These are phyloP conservation scores for Rhodosporidiobolus sp. DNA, from an alignment of 768 basidiomycete species.

Conservation along the genomic window DNA sequence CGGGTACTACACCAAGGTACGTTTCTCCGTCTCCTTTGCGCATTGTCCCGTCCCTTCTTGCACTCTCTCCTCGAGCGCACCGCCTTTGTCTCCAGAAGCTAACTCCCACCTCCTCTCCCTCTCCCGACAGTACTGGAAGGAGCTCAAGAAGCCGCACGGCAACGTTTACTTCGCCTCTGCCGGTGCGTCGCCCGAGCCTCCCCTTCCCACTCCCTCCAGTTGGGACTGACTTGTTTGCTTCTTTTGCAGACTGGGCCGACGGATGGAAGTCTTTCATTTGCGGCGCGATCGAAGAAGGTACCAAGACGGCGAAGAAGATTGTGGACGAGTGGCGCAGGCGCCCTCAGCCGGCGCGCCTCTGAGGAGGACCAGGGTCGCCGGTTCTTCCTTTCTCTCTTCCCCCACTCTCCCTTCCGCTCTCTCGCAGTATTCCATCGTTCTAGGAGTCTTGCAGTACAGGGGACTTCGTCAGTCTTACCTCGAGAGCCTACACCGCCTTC, in stretches of 20 bases:
- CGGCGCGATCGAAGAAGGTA: slow-evolving; percentile 4
- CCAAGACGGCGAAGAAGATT: not conserved
- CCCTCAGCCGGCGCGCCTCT: not conserved
- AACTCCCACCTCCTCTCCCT: not conserved
- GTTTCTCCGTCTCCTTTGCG: not conserved
- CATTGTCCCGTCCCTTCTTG: not conserved
- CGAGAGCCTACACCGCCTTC: too few relatives aligned
- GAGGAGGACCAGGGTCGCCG: too few relatives aligned
- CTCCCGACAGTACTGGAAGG: not conserved
- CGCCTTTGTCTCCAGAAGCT: too few relatives aligned
- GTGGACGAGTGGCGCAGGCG: not conserved
- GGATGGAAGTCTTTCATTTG: slow-evolving; percentile 8
- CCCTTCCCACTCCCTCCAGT: too few relatives aligned
- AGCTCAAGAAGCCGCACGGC: slow-evolving; percentile 19
- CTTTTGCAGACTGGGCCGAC: slow-evolving; percentile 6
- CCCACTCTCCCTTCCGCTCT: too few relatives aligned
- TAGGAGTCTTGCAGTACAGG: too few relatives aligned
- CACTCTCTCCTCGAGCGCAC: too few relatives aligned
- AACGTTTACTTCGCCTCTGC: slow-evolving; percentile 4
- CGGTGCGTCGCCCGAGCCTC: not conserved
- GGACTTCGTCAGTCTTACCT: too few relatives aligned
- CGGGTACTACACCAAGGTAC: not conserved
- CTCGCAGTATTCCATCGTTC: not conserved
- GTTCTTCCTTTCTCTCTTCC: too few relatives aligned
- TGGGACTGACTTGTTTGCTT: not conserved